Percentiles rank a stretch among this genome's conserved stretches.
phyloP scores from a whole-genome alignment of 345 rosid genomes.

The Luvunga scandens region DNA sequence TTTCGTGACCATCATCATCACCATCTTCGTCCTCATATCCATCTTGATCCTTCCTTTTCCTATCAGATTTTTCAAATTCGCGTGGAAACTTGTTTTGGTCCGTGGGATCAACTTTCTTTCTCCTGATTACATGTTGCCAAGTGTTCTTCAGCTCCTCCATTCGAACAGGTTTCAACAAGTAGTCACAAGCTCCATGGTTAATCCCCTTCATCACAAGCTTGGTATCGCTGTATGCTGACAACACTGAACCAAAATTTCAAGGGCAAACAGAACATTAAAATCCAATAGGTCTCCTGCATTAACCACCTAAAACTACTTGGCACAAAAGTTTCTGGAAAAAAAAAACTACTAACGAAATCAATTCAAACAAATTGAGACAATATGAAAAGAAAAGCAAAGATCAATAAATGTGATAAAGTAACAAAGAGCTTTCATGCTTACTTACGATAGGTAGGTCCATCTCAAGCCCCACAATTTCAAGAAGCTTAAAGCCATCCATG shows the following conservation, averaged over 20 bases:
- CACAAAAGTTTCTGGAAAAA: too few relatives aligned
- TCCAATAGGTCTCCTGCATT: neutral
- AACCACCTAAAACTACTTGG: neutral
- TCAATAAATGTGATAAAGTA: constrained; percentile 3
- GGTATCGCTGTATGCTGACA: constrained; percentile 77
- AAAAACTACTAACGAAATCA: too few relatives aligned
- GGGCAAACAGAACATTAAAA: constrained; percentile 1
- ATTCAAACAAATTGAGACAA: neutral
- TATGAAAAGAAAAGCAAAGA: neutral
- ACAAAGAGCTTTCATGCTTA: constrained; percentile 28
- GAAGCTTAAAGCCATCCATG: constrained; percentile 81
- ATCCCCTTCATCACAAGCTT: constrained; percentile 86
- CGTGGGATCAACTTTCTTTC: constrained; percentile 36
- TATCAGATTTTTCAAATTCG: constrained; percentile 28
- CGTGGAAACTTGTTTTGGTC: constrained; percentile 28
- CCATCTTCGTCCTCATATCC: constrained; percentile 67
- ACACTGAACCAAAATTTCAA: constrained; percentile 47
- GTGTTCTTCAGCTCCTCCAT: constrained; percentile 81
- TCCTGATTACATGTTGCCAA: constrained; percentile 87
- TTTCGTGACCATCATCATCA: constrained; percentile 58
- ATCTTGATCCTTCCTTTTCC: constrained; percentile 66
- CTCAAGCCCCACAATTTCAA: constrained; percentile 77
- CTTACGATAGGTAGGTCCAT: constrained; percentile 84
- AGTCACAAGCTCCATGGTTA: constrained; percentile 85
- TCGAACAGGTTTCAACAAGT: constrained; percentile 76